Evolutionary conservation across 805 yeast species (phyloP).

Genomic region (Scheffersomyces stipitis): DNA sequence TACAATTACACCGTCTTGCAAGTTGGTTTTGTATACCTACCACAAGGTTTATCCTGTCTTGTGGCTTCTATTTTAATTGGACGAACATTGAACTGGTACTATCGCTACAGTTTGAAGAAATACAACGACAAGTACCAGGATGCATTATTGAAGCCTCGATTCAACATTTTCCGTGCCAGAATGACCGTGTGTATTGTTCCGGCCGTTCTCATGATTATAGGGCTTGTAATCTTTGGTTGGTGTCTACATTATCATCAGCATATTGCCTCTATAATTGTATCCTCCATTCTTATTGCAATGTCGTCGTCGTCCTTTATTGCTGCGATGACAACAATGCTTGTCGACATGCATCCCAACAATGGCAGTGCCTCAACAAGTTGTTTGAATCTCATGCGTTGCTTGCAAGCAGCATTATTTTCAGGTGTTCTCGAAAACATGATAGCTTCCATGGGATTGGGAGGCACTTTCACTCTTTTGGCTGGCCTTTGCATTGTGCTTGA

Average conservation of each 20-base stretch:
- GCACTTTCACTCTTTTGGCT: slow-evolving; percentile 72
- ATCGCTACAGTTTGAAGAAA: slow-evolving; percentile 25
- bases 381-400: slow-evolving; percentile 70
- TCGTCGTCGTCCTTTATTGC: slow-evolving; percentile 57
- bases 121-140: slow-evolving; percentile 21
- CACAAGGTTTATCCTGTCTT: slow-evolving; percentile 69
- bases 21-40: slow-evolving; percentile 71
- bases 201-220: slow-evolving; percentile 37
- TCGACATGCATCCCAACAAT: slow-evolving; percentile 68
- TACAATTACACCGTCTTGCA: slow-evolving; percentile 56
- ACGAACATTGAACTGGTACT: slow-evolving; percentile 51
- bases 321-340: slow-evolving; percentile 60
- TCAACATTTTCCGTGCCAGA: slow-evolving; percentile 57
- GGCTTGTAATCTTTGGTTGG: slow-evolving; percentile 70
- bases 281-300: slow-evolving; percentile 55
- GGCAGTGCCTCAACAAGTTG: slow-evolving; percentile 75
- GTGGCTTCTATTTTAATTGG: slow-evolving; percentile 63
- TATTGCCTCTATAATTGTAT: slow-evolving; percentile 56
- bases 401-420: slow-evolving; percentile 64
- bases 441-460: slow-evolving; percentile 59
- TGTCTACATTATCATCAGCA: slow-evolving; percentile 50
- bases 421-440: slow-evolving; percentile 68
- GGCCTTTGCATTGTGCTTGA: slow-evolving; percentile 32
- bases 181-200: slow-evolving; percentile 44
- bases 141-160: slow-evolving; percentile 20